A percentile compares a stretch with the other conserved stretches of the same genome.
These are phyloP conservation scores for Botrytis fabae DNA, from an alignment of 2,329 filamentous ascomycete species.

Conservation along the genomic window DNA sequence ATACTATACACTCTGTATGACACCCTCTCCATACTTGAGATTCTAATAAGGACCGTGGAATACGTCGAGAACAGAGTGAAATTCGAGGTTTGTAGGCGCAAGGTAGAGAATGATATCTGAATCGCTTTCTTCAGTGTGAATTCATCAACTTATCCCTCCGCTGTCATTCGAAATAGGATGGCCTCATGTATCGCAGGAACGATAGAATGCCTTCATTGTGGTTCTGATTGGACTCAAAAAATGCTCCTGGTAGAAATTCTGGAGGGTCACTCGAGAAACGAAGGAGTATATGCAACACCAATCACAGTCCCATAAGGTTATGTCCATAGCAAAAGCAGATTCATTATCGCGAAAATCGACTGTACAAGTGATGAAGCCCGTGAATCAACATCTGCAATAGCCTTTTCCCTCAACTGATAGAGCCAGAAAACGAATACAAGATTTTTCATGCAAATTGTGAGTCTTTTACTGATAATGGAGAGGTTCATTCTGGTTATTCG, in stretches of 20 bases:
- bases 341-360: neutral
- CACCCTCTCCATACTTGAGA: neutral
- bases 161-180: neutral
- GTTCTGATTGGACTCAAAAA: neutral
- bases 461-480: neutral
- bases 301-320: neutral
- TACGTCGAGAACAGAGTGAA: neutral
- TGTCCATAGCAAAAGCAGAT: neutral
- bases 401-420: neutral
- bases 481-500: neutral
- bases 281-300: neutral
- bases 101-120: neutral
- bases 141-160: neutral
- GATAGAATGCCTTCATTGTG: neutral
- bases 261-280: neutral
- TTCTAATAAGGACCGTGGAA: neutral
- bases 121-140: neutral
- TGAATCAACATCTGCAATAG: neutral
- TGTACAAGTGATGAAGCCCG: neutral
- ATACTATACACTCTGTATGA: neutral
- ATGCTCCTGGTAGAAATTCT: neutral
- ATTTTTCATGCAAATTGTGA: neutral
- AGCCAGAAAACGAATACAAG: neutral
- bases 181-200: neutral
- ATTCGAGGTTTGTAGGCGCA: neutral